Evolutionary conservation across 73 alveolate species (phyloP).

Genomic region (Durusdinium trenchii): DNA sequence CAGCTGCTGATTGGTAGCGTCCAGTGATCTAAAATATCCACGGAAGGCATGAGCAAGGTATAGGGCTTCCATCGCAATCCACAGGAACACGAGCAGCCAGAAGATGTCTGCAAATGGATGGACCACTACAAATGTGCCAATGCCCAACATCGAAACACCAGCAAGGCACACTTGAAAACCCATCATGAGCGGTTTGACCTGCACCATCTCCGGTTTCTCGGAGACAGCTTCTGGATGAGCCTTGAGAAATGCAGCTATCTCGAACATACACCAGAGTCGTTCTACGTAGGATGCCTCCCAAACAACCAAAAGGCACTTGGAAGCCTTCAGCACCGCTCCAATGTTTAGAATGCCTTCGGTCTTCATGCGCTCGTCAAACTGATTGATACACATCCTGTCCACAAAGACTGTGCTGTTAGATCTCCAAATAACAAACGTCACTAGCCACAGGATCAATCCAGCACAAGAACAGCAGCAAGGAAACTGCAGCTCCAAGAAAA

Average conservation of each 20-base stretch:
- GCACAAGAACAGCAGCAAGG: not conserved
- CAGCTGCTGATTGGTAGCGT: not conserved
- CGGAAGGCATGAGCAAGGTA: not conserved
- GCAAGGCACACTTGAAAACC: not conserved
- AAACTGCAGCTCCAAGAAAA: not conserved
- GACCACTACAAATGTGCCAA: not conserved
- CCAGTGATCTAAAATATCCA: not conserved
- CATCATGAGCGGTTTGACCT: not conserved
- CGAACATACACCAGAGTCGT: no score
- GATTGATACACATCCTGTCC: no score
- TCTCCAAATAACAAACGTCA: no score
- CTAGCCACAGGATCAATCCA: not conserved
- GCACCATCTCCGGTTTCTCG: not conserved
- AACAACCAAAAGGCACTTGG: no score
- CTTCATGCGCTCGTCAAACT: no score
- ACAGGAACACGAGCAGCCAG: not conserved
- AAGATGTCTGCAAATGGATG: not conserved
- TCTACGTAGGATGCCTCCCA: no score
- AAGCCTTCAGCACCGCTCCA: no score
- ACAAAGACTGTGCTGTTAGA: no score
- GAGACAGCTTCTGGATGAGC: constrained; percentile 13
- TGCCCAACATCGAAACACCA: not conserved
- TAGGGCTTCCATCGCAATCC: not conserved
- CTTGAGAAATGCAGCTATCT: not conserved
- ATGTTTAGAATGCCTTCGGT: no score